Evolutionary conservation across 148 eudicot species (phyloP).

Genomic region (Simmondsia chinensis): DNA sequence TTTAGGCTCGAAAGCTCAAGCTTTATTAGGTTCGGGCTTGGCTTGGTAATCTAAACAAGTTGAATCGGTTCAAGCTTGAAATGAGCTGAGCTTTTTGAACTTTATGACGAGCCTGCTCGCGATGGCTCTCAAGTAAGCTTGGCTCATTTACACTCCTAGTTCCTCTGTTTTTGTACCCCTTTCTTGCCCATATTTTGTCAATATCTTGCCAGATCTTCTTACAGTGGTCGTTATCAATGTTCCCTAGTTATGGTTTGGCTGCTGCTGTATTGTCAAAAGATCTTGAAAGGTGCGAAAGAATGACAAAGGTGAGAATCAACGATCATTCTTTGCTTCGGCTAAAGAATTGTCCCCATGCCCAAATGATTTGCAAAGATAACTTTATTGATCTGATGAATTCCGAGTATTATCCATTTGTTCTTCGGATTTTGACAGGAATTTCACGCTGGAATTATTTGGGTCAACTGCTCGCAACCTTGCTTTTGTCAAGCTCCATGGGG

Average conservation of each 20-base stretch:
- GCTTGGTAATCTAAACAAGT: no score
- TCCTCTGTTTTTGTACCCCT: no score
- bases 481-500: constrained; percentile 99
- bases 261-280: constrained; percentile 87
- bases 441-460: constrained; percentile 89
- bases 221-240: constrained; percentile 5
- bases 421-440: constrained; percentile 59
- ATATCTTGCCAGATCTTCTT: constrained; percentile 2
- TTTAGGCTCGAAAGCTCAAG: no score
- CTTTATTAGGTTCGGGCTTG: no score
- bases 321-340: neutral
- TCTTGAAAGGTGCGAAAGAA: constrained; percentile 79
- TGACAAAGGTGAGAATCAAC: constrained; percentile 60
- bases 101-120: neutral
- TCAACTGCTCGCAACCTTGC: constrained; percentile 98
- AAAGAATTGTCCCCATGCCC: no score
- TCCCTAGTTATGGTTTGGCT: constrained; percentile 67
- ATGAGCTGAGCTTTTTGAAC: constrained; percentile 1
- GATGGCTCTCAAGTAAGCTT: neutral
- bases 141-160: neutral
- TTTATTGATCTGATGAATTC: no score
- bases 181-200: neutral
- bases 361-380: no score
- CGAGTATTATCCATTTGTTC: neutral
- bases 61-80: no score